A percentile compares a stretch with the other conserved stretches of the same genome.
These are phyloP conservation scores for Fraxinus dipetala DNA, from an alignment of 305 asterid species.

Conservation along the genomic window DNA sequence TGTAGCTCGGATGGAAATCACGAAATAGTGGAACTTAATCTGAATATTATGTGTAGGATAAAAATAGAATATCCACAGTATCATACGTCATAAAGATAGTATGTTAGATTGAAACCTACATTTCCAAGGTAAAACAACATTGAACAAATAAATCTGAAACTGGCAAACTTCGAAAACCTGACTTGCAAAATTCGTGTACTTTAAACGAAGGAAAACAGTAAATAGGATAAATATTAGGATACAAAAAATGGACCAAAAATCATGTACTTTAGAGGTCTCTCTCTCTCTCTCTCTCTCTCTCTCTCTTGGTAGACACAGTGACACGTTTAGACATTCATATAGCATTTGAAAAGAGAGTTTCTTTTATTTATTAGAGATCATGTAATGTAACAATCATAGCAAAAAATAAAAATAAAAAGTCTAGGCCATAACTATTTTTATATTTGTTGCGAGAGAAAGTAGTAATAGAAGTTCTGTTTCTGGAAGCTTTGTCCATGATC, in stretches of 20 bases:
- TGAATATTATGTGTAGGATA: not conserved
- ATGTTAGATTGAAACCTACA: not conserved
- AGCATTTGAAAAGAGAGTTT: not conserved
- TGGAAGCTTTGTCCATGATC: not conserved
- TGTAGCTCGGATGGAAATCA: not conserved
- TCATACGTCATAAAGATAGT: not conserved
- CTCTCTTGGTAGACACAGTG: not conserved
- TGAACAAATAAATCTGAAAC: not conserved
- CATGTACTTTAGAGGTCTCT: not conserved
- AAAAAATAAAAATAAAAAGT: not conserved
- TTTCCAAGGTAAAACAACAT: not conserved
- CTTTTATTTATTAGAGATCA: not conserved
- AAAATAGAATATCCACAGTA: not conserved
- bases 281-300: not conserved
- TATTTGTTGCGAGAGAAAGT: not conserved
- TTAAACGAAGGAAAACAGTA: not conserved
- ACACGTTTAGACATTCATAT: not conserved
- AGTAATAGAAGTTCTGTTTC: not conserved
- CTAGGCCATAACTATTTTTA: not conserved
- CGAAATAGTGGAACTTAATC: not conserved
- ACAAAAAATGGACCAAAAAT: not conserved
- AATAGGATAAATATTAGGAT: not conserved
- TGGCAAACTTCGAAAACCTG: not conserved
- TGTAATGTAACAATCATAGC: not conserved
- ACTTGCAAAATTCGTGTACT: not conserved